Evolutionary conservation across 2,329 filamentous ascomycete species (phyloP).

Genomic region (Epichloe elymi): DNA sequence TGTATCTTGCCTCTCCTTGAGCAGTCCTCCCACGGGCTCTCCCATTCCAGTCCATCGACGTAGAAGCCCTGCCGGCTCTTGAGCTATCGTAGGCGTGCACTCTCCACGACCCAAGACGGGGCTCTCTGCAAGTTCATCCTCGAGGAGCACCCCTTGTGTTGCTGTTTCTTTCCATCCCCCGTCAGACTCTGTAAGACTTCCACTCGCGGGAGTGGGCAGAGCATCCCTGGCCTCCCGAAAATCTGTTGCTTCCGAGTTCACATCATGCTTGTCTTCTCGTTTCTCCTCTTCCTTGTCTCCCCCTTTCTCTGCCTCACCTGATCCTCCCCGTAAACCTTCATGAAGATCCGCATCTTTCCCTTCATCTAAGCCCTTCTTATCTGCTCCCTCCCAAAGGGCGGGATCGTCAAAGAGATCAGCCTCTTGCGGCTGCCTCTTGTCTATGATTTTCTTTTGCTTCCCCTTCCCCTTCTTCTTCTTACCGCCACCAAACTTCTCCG

Average conservation of each 20-base stretch:
- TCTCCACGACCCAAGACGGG: constrained; percentile 23
- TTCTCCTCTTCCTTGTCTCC: constrained; percentile 3
- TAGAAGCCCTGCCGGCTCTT: constrained; percentile 15
- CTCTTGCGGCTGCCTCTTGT: constrained; percentile 24
- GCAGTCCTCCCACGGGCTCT: constrained; percentile 17
- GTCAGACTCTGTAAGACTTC: constrained; percentile 11
- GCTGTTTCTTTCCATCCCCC: constrained; percentile 13
- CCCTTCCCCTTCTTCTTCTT: constrained; percentile 12
- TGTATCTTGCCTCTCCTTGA: constrained; percentile 18
- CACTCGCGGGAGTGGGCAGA: constrained; percentile 7
- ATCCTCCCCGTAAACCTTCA: constrained; percentile 18
- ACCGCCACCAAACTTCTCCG: constrained; percentile 21
- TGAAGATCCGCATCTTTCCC: constrained; percentile 8
- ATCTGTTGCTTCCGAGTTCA: neutral
- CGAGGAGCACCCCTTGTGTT: constrained; percentile 11
- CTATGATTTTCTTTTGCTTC: constrained; percentile 23
- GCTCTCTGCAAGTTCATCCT: constrained; percentile 23
- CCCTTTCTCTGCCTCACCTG: constrained; percentile 5
- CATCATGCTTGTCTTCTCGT: constrained; percentile 1
- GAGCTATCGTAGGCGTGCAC: constrained; percentile 6
- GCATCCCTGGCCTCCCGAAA: constrained; percentile 5
- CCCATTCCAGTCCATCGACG: constrained; percentile 17
- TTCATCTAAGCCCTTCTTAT: constrained; percentile 22
- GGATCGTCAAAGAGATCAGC: constrained; percentile 34
- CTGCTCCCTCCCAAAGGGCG: constrained; percentile 29